Conservation (phyloP, 2,329 filamentous ascomycete genomes). For the Westerdykella aurantiaca region DNA sequence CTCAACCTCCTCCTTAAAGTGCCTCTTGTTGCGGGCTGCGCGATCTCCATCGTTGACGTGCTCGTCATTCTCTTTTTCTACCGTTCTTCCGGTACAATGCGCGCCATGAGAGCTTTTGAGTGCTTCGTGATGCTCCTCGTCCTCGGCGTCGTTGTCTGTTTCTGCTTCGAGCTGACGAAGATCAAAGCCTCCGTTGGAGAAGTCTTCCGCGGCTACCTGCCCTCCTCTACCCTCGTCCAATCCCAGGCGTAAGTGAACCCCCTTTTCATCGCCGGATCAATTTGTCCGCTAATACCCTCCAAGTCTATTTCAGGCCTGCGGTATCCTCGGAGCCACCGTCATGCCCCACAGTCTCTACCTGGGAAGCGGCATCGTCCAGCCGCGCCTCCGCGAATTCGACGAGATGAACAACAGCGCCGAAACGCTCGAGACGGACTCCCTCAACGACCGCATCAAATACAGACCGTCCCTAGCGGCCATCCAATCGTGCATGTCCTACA, state of each 20-base stretch:
- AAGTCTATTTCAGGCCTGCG: conserved; percentile 58
- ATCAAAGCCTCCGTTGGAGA: conserved; percentile 48
- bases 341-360: conserved; percentile 58
- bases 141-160: conserved; percentile 52
- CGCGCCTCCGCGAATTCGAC: conserved; percentile 40
- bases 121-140: conserved; percentile 51
- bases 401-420: conserved; percentile 8
- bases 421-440: conserved; percentile 15
- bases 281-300: conserved; percentile 6
- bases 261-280: background rate
- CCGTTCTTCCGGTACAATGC: conserved; percentile 48
- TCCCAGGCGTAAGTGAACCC: conserved; percentile 42
- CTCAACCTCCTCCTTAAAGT: too few species aligned
- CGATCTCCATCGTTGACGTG: conserved; percentile 51
- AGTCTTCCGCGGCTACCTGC: conserved; percentile 52
- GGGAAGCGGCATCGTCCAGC: conserved; percentile 52
- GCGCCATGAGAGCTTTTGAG: conserved; percentile 49
- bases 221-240: conserved; percentile 48
- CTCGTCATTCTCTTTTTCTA: conserved; percentile 54
- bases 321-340: conserved; percentile 68
- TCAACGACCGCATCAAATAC: conserved; percentile 50
- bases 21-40: too few species aligned
- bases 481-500: conserved; percentile 65
- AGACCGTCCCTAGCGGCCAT: conserved; percentile 68
- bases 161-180: conserved; percentile 52